A percentile compares a stretch with the other conserved stretches of the same genome.
Conservation (phyloP, 371 early-diverging fungal genomes). For the Umbelopsis sp. region DNA sequence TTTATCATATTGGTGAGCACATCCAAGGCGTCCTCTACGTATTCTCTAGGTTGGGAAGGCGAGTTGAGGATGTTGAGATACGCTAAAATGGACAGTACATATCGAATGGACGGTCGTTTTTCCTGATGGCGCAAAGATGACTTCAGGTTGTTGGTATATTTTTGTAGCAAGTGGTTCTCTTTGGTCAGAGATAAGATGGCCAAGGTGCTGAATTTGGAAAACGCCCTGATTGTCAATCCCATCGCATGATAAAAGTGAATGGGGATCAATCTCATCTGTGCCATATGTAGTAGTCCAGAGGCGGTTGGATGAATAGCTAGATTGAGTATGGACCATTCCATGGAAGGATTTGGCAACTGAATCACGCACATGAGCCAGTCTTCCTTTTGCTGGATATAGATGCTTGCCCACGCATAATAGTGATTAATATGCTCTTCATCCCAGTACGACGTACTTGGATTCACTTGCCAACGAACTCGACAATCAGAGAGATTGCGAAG, state of each 20-base stretch:
- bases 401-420: neutral
- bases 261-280: slow-evolving; percentile 13
- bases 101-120: neutral
- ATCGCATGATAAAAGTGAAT: slow-evolving; percentile 3
- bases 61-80: neutral
- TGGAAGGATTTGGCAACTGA: neutral
- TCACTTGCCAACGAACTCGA: slow-evolving; percentile 15
- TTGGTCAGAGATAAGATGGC: slow-evolving; percentile 13
- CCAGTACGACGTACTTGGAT: slow-evolving; percentile 7
- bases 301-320: neutral
- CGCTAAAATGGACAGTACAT: neutral
- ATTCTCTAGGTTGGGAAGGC: neutral
- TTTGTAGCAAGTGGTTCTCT: neutral
- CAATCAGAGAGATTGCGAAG: neutral
- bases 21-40: slow-evolving; percentile 8
- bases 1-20: neutral
- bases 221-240: slow-evolving; percentile 3
- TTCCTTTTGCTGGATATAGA: neutral
- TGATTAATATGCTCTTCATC: neutral
- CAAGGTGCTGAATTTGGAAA: slow-evolving; percentile 10
- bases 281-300: slow-evolving; percentile 1
- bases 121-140: neutral
- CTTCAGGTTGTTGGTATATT: neutral
- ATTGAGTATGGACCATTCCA: neutral
- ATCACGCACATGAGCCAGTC: neutral